Conservation (phyloP, 2,329 filamentous ascomycete species). For the Colletotrichum cordylinicola region DNA sequence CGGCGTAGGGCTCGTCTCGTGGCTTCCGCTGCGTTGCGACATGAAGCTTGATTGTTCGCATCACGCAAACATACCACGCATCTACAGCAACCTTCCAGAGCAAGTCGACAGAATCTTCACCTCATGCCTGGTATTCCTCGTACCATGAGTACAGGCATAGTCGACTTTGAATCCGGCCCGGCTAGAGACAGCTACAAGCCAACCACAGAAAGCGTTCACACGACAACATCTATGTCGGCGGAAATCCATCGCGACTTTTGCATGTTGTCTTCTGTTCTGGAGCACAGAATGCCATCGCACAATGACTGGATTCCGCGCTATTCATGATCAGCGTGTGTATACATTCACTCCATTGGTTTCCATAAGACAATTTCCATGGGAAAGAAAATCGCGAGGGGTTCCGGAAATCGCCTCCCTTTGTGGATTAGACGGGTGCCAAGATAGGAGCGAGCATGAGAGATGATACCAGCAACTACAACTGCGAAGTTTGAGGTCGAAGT, state of each 20-base stretch:
- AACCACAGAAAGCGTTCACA: not conserved
- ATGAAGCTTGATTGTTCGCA: not conserved
- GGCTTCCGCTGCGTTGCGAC: not conserved
- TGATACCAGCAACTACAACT: not conserved
- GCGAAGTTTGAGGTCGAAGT: not conserved
- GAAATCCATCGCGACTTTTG: not conserved
- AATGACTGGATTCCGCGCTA: not conserved
- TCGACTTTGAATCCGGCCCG: not conserved
- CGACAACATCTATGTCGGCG: not conserved
- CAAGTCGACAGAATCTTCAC: not conserved
- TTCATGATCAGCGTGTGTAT: not conserved
- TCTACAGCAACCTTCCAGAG: not conserved
- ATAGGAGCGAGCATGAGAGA: not conserved
- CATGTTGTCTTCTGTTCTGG: not conserved
- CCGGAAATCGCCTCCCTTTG: not conserved
- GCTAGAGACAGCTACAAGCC: not conserved
- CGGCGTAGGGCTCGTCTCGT: not conserved
- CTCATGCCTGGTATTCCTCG: not conserved
- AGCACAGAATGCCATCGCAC: not conserved
- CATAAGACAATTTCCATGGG: not conserved
- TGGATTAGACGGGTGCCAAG: not conserved
- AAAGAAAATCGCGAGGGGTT: too few species aligned
- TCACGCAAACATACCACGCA: not conserved
- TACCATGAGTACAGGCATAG: not conserved
- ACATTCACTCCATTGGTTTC: not conserved